These are phyloP conservation scores for Candida palmyrensis DNA, from an alignment of 805 yeast genomes.

Conservation along the genomic window DNA sequence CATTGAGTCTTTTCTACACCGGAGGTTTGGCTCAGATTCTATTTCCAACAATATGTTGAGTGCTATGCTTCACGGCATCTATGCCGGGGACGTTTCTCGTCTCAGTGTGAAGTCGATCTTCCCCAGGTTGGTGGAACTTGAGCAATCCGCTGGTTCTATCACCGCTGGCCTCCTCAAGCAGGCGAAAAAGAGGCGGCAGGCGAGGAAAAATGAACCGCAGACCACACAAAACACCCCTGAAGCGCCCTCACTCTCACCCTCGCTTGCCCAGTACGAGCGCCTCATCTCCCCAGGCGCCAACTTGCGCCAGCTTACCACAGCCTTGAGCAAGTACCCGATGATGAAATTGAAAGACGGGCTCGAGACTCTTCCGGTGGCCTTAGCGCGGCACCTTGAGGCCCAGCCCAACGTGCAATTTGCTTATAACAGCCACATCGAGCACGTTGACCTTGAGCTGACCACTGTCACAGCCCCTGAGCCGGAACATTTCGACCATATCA, in stretches of 20 bases:
- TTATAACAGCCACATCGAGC: slow-evolving; percentile 19
- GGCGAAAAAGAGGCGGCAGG: background rate
- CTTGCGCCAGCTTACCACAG: slow-evolving; percentile 27
- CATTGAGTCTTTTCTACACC: slow-evolving; percentile 56
- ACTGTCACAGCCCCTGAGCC: slow-evolving; percentile 10
- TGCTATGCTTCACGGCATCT: slow-evolving; percentile 84
- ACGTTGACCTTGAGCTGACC: slow-evolving; percentile 12
- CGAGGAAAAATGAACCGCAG: no score
- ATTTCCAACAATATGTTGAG: slow-evolving; percentile 59
- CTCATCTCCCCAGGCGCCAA: slow-evolving; percentile 36
- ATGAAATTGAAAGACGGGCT: slow-evolving; percentile 54
- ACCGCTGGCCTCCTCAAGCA: slow-evolving; percentile 26
- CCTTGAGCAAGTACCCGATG: slow-evolving; percentile 56
- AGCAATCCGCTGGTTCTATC: slow-evolving; percentile 53
- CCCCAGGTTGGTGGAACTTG: slow-evolving; percentile 52
- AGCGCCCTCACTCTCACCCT: background rate
- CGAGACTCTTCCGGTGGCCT: slow-evolving; percentile 43
- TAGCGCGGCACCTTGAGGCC: slow-evolving; percentile 32
- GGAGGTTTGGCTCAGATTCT: slow-evolving; percentile 60
- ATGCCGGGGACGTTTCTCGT: slow-evolving; percentile 61
- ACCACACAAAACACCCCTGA: background rate
- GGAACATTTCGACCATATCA: slow-evolving; percentile 51
- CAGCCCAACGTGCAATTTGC: slow-evolving; percentile 39
- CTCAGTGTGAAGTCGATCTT: slow-evolving; percentile 63
- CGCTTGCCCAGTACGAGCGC: slow-evolving; percentile 28